Conservation (phyloP, 2,329 filamentous ascomycete genomes). For the Fusarium virguliforme region DNA sequence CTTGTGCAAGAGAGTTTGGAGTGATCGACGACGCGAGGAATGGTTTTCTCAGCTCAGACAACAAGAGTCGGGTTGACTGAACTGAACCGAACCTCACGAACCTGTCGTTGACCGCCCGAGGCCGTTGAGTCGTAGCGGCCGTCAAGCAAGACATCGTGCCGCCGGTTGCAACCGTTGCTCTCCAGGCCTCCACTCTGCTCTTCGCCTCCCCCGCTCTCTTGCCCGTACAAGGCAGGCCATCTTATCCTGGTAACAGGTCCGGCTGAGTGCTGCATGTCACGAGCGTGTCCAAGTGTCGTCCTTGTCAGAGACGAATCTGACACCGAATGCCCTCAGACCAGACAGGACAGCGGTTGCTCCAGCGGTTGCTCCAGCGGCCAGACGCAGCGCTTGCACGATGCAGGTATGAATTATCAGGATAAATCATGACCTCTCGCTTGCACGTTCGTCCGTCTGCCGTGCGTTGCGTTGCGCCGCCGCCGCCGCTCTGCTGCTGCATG, state of each 20-base stretch:
- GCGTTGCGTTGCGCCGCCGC: slow-evolving; percentile 24
- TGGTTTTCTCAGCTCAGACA: slow-evolving; percentile 9
- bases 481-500: slow-evolving; percentile 27
- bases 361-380: slow-evolving; percentile 26
- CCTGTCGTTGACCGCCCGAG: slow-evolving; percentile 30
- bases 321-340: slow-evolving; percentile 16
- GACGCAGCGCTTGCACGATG: neutral
- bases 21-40: slow-evolving; percentile 4
- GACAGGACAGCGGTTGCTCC: neutral
- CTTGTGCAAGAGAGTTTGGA: slow-evolving; percentile 16
- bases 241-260: slow-evolving; percentile 28
- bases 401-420: slow-evolving; percentile 8
- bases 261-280: slow-evolving; percentile 14
- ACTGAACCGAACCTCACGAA: slow-evolving; percentile 5
- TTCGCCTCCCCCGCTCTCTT: slow-evolving; percentile 49
- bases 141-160: slow-evolving; percentile 50
- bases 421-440: slow-evolving; percentile 35
- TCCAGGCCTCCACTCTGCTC: slow-evolving; percentile 39
- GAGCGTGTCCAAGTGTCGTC: slow-evolving; percentile 3
- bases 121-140: slow-evolving; percentile 37
- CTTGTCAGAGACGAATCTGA: neutral
- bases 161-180: slow-evolving; percentile 47
- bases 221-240: slow-evolving; percentile 26
- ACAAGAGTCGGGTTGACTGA: slow-evolving; percentile 9
- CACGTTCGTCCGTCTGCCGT: slow-evolving; percentile 33